Evolutionary conservation across 2,329 filamentous ascomycete genomes (phyloP), one percentile per base, ranked within the genome.

Genomic region (Neopestalotiopsis clavispora): DNA sequence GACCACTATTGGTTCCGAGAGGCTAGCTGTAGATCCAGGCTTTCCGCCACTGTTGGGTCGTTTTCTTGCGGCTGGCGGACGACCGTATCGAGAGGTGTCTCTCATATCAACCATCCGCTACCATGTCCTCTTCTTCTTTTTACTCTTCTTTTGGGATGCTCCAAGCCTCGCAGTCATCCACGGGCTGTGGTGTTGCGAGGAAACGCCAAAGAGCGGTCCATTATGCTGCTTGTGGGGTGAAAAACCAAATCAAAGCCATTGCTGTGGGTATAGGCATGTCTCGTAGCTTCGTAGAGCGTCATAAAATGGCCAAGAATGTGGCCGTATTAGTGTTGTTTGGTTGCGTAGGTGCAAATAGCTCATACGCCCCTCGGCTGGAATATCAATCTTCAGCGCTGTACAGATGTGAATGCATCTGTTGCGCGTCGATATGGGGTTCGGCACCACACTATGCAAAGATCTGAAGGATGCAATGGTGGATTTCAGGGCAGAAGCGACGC

Each of bases 231-330:
- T 61, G 59, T 12, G 13, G 28, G 59, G n/a, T 20, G n/a, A 34
- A 34, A 34, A 40, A 62, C 45, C 17, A 62, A 62, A 34, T 34
- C 30, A 62, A 62, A 42, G 59, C 59, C 59, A 38, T 62, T 62
- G 59, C 59, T 23, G 32, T 23, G 66, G 66, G 66, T 62, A 67
- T 62, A 40, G 60, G 45, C 67, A 60, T 68, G 67, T 65, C 67
- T 78, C 75, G 69, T 78, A 70, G 70, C 69, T 71, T 77, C 77
- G 69, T 78, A 68, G 72, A 72, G 71, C 71, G 67, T 78, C 75
- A 71, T 79, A 52, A 67, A 75, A 60, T 66, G 65, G 62, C 61
- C 34, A 57, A 52, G 38, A 17, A 45, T 45, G 42, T 69, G 56
- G 60, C 66, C 59, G 67, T 72, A 74, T 73, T 72, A 74, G 62